Evolutionary conservation across 352 stramenopile genomes (phyloP).

Genomic region (Phytopythium helicoides): DNA sequence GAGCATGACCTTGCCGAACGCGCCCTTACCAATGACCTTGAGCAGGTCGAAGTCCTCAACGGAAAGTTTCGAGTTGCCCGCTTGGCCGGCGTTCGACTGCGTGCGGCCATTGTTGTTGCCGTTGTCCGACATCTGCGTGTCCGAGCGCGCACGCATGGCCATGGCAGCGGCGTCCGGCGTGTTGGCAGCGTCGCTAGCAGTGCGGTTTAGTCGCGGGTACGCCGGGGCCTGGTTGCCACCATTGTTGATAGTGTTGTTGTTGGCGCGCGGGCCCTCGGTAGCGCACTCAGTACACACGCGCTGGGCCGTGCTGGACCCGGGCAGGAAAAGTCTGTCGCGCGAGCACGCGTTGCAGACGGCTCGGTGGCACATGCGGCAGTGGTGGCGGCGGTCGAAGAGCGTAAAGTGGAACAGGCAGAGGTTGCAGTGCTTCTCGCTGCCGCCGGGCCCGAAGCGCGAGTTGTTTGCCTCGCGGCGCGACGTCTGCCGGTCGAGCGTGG

Average conservation of each 20-base stretch:
- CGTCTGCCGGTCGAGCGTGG: conserved; percentile 54
- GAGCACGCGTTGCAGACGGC: conserved; percentile 88
- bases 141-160: conserved; percentile 45
- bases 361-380: conserved; percentile 88
- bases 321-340: conserved; percentile 80
- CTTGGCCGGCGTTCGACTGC: conserved; percentile 31
- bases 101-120: conserved; percentile 35
- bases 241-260: conserved; percentile 16
- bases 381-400: conserved; percentile 86
- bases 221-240: conserved; percentile 12
- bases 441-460: conserved; percentile 56
- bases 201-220: conserved; percentile 53
- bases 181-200: conserved; percentile 49
- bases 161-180: conserved; percentile 33
- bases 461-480: conserved; percentile 52
- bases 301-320: conserved; percentile 80
- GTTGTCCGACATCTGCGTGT: conserved; percentile 76
- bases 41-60: conserved; percentile 95
- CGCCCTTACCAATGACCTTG: conserved; percentile 95
- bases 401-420: conserved; percentile 89
- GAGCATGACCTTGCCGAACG: conserved; percentile 96
- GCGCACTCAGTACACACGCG: conserved; percentile 88
- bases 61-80: conserved; percentile 62
- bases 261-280: conserved; percentile 71
- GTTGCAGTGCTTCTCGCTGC: conserved; percentile 89